Base-by-base conservation (phyloP, 2,329 filamentous ascomycete species). In the Fusarium illudens region DNA sequence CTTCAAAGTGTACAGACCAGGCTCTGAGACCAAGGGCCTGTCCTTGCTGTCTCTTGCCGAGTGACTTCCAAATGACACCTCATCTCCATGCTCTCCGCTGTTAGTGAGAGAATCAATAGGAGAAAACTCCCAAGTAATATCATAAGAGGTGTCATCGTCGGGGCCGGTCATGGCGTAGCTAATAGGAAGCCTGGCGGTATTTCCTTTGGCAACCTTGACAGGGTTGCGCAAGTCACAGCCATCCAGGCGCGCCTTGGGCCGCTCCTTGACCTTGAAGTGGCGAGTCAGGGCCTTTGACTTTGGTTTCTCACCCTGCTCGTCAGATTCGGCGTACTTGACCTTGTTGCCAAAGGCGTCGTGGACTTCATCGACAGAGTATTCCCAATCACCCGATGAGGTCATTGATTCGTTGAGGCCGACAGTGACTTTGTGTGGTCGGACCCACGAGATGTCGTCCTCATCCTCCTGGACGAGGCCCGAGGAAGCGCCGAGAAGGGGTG, bases 321-420 rank as follows among this genome's bases (percentile, higher is more conserved):
- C 82, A 4, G 84, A 79, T 4, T 83, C 80, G 4, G 86, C 82
- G 75, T 97, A 99, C 67, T 89, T 91, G 62, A 94, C 90, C 34
- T 91, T 81, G 73, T 99, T 99, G 48, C 94, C 94, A 70, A 94
- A 91, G 3, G 89, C 95, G 81, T 99, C 96, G 62, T 93, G 89
- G 9, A 99, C 93, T 77, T 97, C 93, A 71, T 97, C 93, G 55
- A 99, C 89, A 1, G 91, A 90, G 76, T 98, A 99, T 64, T 91
- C 85, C 94, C 95, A 98, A 54, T 89, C 86, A 15, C 95, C 96
- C 53, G 91, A 87, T 7, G 85, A 85, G 50, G 88, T 88, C 81
- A 99, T 89, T 6, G 94, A 94, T 78, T 99, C 96, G 75, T 97
- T 98, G 59, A 99, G 82, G 5, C 93, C 89, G 19, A 99, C 93